Base-by-base conservation (phyloP, 75 land plant genomes). In the Cunninghamia lanceolata region DNA sequence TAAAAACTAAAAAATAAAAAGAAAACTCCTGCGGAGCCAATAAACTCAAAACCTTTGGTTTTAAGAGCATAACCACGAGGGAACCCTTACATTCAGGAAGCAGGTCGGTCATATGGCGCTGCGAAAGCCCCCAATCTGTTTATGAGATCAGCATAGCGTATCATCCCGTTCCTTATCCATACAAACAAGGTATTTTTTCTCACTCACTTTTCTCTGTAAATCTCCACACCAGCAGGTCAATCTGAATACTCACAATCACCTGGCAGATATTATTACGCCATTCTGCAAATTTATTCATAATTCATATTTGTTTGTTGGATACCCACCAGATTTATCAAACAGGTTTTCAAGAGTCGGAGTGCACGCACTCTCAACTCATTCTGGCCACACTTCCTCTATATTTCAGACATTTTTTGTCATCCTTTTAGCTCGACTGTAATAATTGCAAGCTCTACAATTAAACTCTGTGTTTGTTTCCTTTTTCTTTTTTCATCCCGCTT, bases 41-140 rank as follows among this genome's bases (percentile, higher is more conserved):
- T 17, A 16, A 19, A 56, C 59, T 28, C 35, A 30, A 13, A 70
- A 70, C 73, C 6, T 36, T 71, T 11, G 36, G 68, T 59, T 59
- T 59, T 71, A 71, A 10, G 75, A 30, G 15, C 75, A 71, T 71
- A 25, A 68, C 71, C 71, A n/a, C 71, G 9, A 68, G 71, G 10
- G 15, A 71, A 71, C 32, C 32, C 73, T 30, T n/a, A n/a, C n/a
- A n/a, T 28, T 9, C 32, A 32, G 2, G 34, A 32, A 34, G 75
- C 36, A 71, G 75, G 34, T 71, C 75, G 75, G 75, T 71, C 75
- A 71, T 71, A 71, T 71, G 75, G 75, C 36, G 75, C 75, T 34
- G 34, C 75, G 75, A 71, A 71, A 21, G 25, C 56, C 56, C 36
- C 75, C 32, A 59, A 59, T 59, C 25, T 59, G 68, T 1, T 59